phyloP scores from a whole-genome alignment of 129 eudicot genomes.

The Deinandra increscens region DNA sequence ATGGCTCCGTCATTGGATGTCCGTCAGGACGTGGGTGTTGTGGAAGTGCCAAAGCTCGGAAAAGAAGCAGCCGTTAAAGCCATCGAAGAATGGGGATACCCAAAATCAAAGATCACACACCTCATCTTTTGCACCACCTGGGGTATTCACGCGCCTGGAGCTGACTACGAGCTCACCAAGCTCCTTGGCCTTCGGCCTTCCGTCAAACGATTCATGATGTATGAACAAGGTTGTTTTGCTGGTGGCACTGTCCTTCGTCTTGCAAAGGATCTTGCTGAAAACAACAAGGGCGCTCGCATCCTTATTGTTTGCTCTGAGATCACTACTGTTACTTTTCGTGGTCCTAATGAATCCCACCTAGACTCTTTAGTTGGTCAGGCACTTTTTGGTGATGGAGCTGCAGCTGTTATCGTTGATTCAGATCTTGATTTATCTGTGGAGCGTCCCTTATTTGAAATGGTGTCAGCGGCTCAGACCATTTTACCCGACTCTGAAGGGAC shows the following conservation, averaged over 20 bases:
- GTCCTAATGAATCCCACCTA: background rate
- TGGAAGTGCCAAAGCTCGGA: background rate
- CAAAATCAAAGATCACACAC: conserved; percentile 16
- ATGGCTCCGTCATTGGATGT: conserved; percentile 22
- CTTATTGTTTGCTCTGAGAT: conserved; percentile 18
- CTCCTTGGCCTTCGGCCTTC: conserved; percentile 13
- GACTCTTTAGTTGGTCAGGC: conserved; percentile 9
- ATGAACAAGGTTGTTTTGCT: conserved; percentile 1
- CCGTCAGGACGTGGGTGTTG: conserved; percentile 5
- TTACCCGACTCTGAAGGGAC: no score
- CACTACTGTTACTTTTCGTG: conserved; percentile 12
- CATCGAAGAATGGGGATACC: conserved; percentile 12
- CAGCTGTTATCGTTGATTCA: conserved; percentile 15
- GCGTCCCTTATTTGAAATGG: conserved; percentile 14
- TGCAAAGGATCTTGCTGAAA: conserved; percentile 21
- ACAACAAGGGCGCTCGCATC: conserved; percentile 16
- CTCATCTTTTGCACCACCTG: conserved; percentile 18
- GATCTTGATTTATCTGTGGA: conserved; percentile 5
- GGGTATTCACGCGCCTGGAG: conserved; percentile 17
- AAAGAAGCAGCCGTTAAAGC: conserved; percentile 17
- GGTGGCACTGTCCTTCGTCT: conserved; percentile 22
- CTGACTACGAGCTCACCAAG: conserved; percentile 22
- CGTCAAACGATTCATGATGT: background rate
- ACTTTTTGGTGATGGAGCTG: conserved; percentile 17
- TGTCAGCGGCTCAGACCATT: conserved; percentile 5